Base-by-base conservation (phyloP, 1,139 yeast species). In the Spencermartinsiella ligniputridi region DNA sequence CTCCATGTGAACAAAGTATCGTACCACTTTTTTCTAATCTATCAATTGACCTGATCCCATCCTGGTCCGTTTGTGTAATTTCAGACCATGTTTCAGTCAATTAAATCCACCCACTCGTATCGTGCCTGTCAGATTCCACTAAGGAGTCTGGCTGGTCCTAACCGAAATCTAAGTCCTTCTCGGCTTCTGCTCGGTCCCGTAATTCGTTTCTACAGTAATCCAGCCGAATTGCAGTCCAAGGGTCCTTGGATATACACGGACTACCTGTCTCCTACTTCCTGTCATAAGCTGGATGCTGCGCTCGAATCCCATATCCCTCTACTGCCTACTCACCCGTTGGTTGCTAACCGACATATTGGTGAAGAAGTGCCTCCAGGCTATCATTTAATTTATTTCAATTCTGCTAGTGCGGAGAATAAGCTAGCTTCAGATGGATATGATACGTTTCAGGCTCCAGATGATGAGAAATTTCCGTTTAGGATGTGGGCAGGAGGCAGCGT, bases 401-500 rank as follows among this genome's bases (percentile, higher is more conserved):
- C 83, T 3, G 66, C 72, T 30, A 79, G 75, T 35, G 60, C 66
- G 20, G 88, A 79, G 52, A 43, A 52, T 0, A 62, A 62, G 2
- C 58, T 87, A 20, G 81, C 84, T 0, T 39, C 57, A 1, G 97
- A 90, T 62, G 97, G 97, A 0, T 90, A 87, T 63, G 95, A 86
- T 54, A 72, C 81, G 46, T 79, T 82, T 55, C 95, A 86, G 61
- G 81, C 92, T 1, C 96, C 96, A 0, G 55, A 55, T 2, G 68
- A 56, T 5, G 40, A 44, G 20, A 41, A 44, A 17, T 87, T 70
- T 58, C 66, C 66, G 20, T 68, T 94, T 49, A 68, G 97, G 29
- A 75, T 90, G 79, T 90, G 97, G 97, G 81, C 77, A 0, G 79
- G 81, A 33, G 97, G 97, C 1, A 62, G 71, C 20, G 64, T 87